Evolutionary conservation across 345 rosid species (phyloP), one percentile per base, ranked within the genome.

Genomic region (Toxicodendron radicans): DNA sequence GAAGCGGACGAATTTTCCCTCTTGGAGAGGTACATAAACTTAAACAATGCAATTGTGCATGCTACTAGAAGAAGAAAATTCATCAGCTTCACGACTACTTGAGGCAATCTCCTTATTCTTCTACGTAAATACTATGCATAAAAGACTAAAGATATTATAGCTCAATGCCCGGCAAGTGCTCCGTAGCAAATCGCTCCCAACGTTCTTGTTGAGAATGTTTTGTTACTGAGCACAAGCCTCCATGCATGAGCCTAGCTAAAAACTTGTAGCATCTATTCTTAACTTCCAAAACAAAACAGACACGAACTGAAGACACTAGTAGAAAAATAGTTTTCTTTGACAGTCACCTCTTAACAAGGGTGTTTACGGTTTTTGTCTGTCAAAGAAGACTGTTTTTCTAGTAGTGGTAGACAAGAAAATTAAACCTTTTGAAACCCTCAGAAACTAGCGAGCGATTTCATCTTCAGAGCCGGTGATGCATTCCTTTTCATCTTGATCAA

Each of bases 171-270:
- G 33, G 85, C 92, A 54, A 78, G 83, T 90, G 93, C 92, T 89
- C 90, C 69, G 75, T 80, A 86, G 71, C 96, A 91, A 91, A 91
- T 83, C 85, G 74, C 78, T 83, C 90, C 87, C 92, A 81, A 32
- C 61, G 2, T 48, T 71, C 65, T 65, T 73, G 67, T 38, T 68
- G 85, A 83, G 90, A 91, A 80, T 78, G 70, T 84, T 91, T 91
- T 87, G 93, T 76, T 85, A 86, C 88, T 58, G 89, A 91, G 90
- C 96, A 91, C 89, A 66, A 82, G 86, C 91, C 82, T 79, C 45
- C 20, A 51, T 65, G 64, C 43, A 77, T 17, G 68, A 77, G 66
- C 63, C 70, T 49, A 46, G 30, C 73, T 61, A 46, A 4, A 4
- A 3, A n/a, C 52, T 48, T 5, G n/a, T 10, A 23, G 54, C 41